These are phyloP conservation scores for Phytophthora tentaculata DNA, from an alignment of 352 stramenopile species.

Conservation along the genomic window DNA sequence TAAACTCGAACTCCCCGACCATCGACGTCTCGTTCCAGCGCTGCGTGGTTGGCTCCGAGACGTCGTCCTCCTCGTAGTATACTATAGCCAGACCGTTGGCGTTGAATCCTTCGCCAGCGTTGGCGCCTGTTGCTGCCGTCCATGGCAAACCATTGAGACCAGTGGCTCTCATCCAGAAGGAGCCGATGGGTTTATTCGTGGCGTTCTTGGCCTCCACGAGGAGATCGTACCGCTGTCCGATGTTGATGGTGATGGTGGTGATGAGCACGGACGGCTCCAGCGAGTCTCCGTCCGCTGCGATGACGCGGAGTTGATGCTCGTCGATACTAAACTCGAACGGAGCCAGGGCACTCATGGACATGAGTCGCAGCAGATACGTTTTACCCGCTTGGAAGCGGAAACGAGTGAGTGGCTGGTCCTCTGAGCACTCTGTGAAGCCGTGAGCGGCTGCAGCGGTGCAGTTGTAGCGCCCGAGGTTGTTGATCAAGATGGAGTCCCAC, in stretches of 20 bases:
- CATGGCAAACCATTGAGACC: slow-evolving; percentile 28
- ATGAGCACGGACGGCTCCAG: slow-evolving; percentile 23
- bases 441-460: slow-evolving; percentile 17
- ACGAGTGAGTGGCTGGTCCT: slow-evolving; percentile 17
- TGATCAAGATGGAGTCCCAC: slow-evolving; percentile 40
- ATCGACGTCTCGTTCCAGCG: slow-evolving; percentile 15
- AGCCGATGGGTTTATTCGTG: slow-evolving; percentile 4
- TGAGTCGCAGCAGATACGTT: slow-evolving; percentile 36
- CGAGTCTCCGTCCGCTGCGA: slow-evolving; percentile 29
- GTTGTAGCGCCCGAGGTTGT: slow-evolving; percentile 37
- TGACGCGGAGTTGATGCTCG: slow-evolving; percentile 32
- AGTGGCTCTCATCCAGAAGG: slow-evolving; percentile 36
- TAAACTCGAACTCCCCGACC: slow-evolving; percentile 37
- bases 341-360: slow-evolving; percentile 29
- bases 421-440: slow-evolving; percentile 15
- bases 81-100: slow-evolving; percentile 31
- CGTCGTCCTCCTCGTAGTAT: slow-evolving; percentile 14
- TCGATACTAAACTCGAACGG: slow-evolving; percentile 44
- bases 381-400: slow-evolving; percentile 29
- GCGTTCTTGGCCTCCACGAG: slow-evolving; percentile 29
- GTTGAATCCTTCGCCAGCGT: slow-evolving; percentile 27
- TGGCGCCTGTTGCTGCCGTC: slow-evolving; percentile 10
- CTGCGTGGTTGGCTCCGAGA: slow-evolving; percentile 23
- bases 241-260: slow-evolving; percentile 31
- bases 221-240: slow-evolving; percentile 36